Conservation (phyloP, 2,329 filamentous ascomycete species). For the Colletotrichum falcatum region DNA sequence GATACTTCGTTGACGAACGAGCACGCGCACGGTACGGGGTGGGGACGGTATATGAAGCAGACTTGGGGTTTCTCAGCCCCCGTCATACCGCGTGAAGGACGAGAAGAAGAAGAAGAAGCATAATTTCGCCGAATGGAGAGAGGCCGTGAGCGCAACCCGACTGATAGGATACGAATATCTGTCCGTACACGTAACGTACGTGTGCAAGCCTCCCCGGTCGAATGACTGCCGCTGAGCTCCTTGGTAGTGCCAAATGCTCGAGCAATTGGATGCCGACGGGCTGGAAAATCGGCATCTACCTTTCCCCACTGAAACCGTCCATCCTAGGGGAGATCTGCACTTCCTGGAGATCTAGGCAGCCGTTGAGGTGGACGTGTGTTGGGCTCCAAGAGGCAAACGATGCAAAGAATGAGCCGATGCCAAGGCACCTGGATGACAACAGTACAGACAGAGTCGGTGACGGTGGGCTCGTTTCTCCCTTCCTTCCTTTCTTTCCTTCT, state of each 20-base stretch:
- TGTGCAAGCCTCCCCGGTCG: not conserved
- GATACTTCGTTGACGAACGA: too few species aligned
- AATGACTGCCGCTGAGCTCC: slow-evolving; percentile 3
- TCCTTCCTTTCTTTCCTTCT: not conserved
- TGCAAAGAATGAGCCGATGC: slow-evolving; percentile 12
- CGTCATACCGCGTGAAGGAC: not conserved
- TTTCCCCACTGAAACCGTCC: slow-evolving; percentile 14
- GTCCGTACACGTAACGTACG: too few species aligned
- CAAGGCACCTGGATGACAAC: slow-evolving; percentile 11
- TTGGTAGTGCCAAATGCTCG: slow-evolving; percentile 2
- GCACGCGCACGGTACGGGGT: not conserved
- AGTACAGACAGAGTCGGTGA: slow-evolving; percentile 12
- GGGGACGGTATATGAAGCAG: not conserved
- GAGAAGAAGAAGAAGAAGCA: slow-evolving; percentile 16
- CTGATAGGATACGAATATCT: too few species aligned
- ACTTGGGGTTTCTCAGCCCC: not conserved
- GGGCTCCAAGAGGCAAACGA: not conserved
- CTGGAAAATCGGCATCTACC: slow-evolving; percentile 13
- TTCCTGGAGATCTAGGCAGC: slow-evolving; percentile 9
- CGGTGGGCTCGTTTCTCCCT: not conserved
- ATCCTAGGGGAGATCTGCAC: slow-evolving; percentile 26
- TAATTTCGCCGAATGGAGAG: slow-evolving; percentile 24
- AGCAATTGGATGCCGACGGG: slow-evolving; percentile 7
- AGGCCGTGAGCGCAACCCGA: slow-evolving; percentile 6
- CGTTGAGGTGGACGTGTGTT: not conserved